These are phyloP conservation scores for Geotrichum ghanense DNA, from an alignment of 805 yeast species.

Conservation along the genomic window DNA sequence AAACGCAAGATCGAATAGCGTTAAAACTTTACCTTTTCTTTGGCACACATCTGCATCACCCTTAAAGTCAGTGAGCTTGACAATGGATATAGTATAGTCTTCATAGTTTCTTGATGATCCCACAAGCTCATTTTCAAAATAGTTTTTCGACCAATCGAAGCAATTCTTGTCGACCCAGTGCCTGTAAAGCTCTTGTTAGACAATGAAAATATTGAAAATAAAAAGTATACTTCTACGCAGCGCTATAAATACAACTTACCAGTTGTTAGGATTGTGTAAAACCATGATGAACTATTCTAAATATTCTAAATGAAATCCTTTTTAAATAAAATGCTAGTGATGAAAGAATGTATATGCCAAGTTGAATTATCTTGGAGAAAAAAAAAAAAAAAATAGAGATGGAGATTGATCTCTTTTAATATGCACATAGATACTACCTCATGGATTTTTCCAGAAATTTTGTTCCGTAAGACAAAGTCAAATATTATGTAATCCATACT, in stretches of 20 bases:
- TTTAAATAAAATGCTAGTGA: too few relatives aligned
- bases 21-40: constrained; percentile 92
- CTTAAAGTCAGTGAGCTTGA: constrained; percentile 49
- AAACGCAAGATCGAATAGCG: constrained; percentile 71
- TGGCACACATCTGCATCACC: constrained; percentile 98
- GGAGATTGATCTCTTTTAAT: too few relatives aligned
- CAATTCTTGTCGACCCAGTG: constrained; percentile 99
- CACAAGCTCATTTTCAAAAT: constrained; percentile 52
- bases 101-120: constrained; percentile 35
- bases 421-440: too few relatives aligned
- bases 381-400: too few relatives aligned
- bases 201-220: not conserved
- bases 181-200: constrained; percentile 27
- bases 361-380: too few relatives aligned
- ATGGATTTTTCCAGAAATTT: too few relatives aligned
- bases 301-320: too few relatives aligned
- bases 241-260: constrained; percentile 27
- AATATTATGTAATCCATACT: too few relatives aligned
- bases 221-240: too few relatives aligned
- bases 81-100: constrained; percentile 26
- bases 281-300: too few relatives aligned
- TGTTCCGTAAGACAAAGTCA: too few relatives aligned
- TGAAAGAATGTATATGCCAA: too few relatives aligned
- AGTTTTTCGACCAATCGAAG: constrained; percentile 76
- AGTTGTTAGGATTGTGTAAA: constrained; percentile 92